A percentile compares a stretch with the other conserved stretches of the same genome.
Evolutionary conservation across 352 stramenopile species (phyloP).

Genomic region (Peronospora destructor): DNA sequence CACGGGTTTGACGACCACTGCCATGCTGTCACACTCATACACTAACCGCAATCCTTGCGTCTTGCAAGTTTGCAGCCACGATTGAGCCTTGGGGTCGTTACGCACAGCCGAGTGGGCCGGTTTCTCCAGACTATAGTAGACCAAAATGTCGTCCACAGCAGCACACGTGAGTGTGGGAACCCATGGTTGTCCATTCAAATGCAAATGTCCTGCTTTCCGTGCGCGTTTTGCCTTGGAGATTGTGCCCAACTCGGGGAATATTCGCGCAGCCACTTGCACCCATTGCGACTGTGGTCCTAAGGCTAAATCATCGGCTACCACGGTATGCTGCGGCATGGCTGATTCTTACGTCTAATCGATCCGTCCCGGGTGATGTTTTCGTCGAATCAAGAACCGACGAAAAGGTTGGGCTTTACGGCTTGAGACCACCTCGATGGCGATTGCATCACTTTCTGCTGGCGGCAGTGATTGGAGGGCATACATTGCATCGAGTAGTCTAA

Average conservation of each 20-base stretch:
- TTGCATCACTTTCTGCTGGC: no score
- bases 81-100: neutral
- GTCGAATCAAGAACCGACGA: neutral
- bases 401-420: no score
- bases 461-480: no score
- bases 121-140: slow-evolving; percentile 19
- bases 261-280: slow-evolving; percentile 47
- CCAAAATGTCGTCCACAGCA: slow-evolving; percentile 28
- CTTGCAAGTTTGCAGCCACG: slow-evolving; percentile 36
- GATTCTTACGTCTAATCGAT: slow-evolving; percentile 4
- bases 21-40: slow-evolving; percentile 39
- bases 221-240: slow-evolving; percentile 65
- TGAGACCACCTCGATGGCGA: no score
- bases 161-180: slow-evolving; percentile 31
- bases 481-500: no score
- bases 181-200: slow-evolving; percentile 36
- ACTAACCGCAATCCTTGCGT: slow-evolving; percentile 51
- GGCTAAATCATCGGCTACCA: slow-evolving; percentile 14
- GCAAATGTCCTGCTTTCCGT: slow-evolving; percentile 30
- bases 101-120: neutral
- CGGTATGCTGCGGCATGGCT: slow-evolving; percentile 14
- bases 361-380: neutral
- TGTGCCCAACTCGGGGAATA: slow-evolving; percentile 38
- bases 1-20: slow-evolving; percentile 51
- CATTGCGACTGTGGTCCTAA: slow-evolving; percentile 22